Base-by-base conservation (phyloP, 768 basidiomycete genomes). In the Lactarius trivialis region DNA sequence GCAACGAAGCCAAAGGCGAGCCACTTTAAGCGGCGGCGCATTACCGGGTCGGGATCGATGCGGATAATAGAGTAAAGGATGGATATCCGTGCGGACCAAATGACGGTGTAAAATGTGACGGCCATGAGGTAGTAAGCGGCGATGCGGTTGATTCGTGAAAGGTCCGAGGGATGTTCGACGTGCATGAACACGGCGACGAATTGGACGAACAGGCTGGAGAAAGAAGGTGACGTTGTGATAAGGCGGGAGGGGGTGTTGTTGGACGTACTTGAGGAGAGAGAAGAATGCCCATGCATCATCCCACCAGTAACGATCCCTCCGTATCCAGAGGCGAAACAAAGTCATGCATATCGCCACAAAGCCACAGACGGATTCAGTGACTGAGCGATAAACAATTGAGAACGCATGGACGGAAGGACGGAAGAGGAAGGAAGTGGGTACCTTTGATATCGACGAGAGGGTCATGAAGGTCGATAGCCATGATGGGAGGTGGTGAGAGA, bases 31-130 rank as follows among this genome's bases (percentile, higher is more conserved):
- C 61, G 54, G 28, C 30, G 36, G 4, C 58, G 59, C 51, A 50
- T 64, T n/a, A 56, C n/a, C 12, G 66, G 61, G 54, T 75, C 74
- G 1, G 79, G 77, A 56, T 79, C 78, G 67, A 83, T 75, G 39
- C 82, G 79, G 56, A 82, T 78, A 62, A 84, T 75, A 7, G 81
- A 82, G 71, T 80, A 81, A 7, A 84, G 70, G 49, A 82, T 82
- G 28, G 81, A 77, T n/a, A 81, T 71, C 21, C 82, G 77, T 2
- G 82, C 70, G 33, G 57, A 62, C 70, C 70, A 71, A 28, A 71
- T 71, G 64, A 71, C 64, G 15, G 61, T 39, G 63, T 71, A 71
- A 50, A 71, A 71, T 1, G 69, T 64, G 4, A 61, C 57, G 19
- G 70, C 69, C 70, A 71, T 71, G 55, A 71, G 67, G 60, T 71